Evolutionary conservation across 2,329 filamentous ascomycete genomes (phyloP), one percentile per base, ranked within the genome.

Genomic region (Aplosporella prunicola): DNA sequence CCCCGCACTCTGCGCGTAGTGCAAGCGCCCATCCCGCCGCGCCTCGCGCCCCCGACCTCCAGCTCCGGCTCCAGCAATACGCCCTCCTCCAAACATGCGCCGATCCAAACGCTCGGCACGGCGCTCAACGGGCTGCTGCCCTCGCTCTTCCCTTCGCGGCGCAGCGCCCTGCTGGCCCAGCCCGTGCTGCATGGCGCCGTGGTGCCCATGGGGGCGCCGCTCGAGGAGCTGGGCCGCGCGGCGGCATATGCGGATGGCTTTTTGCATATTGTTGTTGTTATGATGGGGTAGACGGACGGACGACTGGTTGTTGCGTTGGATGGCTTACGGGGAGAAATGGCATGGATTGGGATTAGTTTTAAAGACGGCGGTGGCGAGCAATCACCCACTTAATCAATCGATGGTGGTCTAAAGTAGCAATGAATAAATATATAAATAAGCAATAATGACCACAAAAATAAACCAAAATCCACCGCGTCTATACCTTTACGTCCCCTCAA

Each of bases 161-260:
- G 87, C 40, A 88, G 85, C 53, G 80, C 86, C 0, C 76, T 95
- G 9, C 71, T 94, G 32, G 91, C 89, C 1, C 80, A 82, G 41
- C 82, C 83, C 2, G 72, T 96, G 5, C 61, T 96, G 50, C 91
- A 98, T 63, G 91, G 91, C 1, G 84, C 80, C 1, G 72, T 78
- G 1, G 74, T 94, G 41, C 89, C 91, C 1, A 82, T 96, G 65
- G 63, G 68, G 42, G 82, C 87, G 1, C 79, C 79, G 16, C 60
- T 98, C 13, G 82, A 86, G 52, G 89, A 95, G 31, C 58, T 98
- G 41, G 82, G 91, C 62, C 73, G 78, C 40, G 81, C 82, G 51
- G 82, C 83, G 4, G 78, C 85, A 2, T 96, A 95, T 66, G 78
- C 86, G 0, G 91, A 98, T 61, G 91, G 91, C 0, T 98, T 88